Evolutionary conservation across 176 grass and related monocot species (phyloP).

Genomic region (Dendrocalamus sinicus): DNA sequence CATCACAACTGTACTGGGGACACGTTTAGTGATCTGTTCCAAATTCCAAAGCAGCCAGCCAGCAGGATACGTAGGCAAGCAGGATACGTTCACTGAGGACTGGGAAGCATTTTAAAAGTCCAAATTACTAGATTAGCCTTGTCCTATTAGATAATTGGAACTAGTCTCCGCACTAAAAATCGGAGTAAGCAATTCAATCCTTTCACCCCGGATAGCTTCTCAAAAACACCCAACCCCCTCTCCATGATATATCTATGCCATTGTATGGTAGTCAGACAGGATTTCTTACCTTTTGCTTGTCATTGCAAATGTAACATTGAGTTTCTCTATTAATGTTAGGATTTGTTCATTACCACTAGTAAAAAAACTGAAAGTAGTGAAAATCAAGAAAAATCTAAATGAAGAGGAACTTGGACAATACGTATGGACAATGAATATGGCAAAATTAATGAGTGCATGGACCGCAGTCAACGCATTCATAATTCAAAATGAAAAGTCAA

Average conservation of each 20-base stretch:
- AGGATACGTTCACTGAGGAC: neutral
- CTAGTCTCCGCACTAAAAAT: no score
- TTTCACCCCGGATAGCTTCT: neutral
- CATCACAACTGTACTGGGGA: neutral
- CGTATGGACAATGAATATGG: neutral
- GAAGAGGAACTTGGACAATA: neutral
- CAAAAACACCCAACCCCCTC: neutral
- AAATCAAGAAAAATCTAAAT: neutral
- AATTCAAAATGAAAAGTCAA: neutral
- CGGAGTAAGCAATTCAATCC: neutral
- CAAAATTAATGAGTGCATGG: neutral
- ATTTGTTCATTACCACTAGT: neutral
- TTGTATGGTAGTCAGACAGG: neutral
- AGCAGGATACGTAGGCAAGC: conserved; percentile 8
- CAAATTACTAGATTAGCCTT: neutral
- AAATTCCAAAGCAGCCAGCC: conserved; percentile 30
- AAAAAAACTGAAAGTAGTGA: neutral
- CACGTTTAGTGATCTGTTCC: neutral
- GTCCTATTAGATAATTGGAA: neutral
- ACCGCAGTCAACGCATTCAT: neutral
- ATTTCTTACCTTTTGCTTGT: neutral
- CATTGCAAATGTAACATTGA: neutral
- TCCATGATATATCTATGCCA: neutral
- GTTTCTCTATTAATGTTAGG: neutral
- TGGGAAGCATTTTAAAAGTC: neutral